phyloP scores from a whole-genome alignment of 768 basidiomycete genomes.

The Amanita rubescens region DNA sequence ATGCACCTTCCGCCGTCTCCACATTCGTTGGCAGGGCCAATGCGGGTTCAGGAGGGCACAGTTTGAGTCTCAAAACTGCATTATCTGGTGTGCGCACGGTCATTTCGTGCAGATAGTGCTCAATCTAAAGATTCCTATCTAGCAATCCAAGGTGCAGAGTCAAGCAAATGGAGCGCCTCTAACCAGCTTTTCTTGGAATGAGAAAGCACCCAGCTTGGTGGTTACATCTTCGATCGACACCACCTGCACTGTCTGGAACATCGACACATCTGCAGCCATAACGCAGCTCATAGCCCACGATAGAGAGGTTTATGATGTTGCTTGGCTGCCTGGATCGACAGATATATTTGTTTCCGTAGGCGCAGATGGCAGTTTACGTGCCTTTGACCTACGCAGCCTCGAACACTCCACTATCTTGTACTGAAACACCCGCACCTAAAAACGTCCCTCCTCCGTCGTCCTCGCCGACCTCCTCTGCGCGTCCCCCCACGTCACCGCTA shows the following conservation, averaged over 20 bases:
- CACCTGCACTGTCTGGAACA: constrained; percentile 98
- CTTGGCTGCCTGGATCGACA: constrained; percentile 94
- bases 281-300: constrained; percentile 98
- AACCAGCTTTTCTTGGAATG: constrained; percentile 98
- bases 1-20: constrained; percentile 48
- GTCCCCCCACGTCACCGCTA: constrained; percentile 74
- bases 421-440: constrained; percentile 82
- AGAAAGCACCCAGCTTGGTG: constrained; percentile 81
- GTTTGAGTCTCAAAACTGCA: constrained; percentile 65
- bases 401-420: constrained; percentile 99
- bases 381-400: constrained; percentile 92
- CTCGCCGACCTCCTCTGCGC: constrained; percentile 51
- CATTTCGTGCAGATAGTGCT: constrained; percentile 1
- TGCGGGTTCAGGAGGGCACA: constrained; percentile 45
- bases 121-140: constrained; percentile 8
- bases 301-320: constrained; percentile 93
- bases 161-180: constrained; percentile 82
- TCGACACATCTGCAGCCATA: constrained; percentile 86
- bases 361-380: constrained; percentile 92
- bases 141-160: constrained; percentile 89
- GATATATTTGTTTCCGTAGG: constrained; percentile 99
- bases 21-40: constrained; percentile 67
- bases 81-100: constrained; percentile 64
- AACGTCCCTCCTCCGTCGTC: constrained; percentile 50
- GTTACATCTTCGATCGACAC: constrained; percentile 99